Evolutionary conservation across 2,329 filamentous ascomycete genomes (phyloP).

Genomic region (Claviceps pazoutovae): DNA sequence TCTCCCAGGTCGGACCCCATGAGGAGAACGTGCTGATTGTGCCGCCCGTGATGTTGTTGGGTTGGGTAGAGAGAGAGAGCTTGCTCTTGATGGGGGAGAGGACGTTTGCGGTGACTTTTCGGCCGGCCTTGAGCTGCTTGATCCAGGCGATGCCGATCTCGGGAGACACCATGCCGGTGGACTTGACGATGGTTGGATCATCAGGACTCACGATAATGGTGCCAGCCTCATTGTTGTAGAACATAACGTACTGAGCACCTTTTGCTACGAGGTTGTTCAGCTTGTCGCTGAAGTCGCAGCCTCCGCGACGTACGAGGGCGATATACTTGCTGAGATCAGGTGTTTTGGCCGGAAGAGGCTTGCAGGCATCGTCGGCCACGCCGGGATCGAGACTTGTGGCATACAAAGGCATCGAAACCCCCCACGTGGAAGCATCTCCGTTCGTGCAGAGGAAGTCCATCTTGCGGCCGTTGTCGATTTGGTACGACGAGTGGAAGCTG

Average conservation of each 20-base stretch:
- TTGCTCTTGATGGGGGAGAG: neutral
- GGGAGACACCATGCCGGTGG: slow-evolving; percentile 13
- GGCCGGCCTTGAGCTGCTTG: slow-evolving; percentile 21
- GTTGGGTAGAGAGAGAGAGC: slow-evolving; percentile 3
- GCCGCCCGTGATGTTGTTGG: slow-evolving; percentile 26
- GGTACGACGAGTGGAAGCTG: slow-evolving; percentile 22
- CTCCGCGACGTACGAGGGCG: slow-evolving; percentile 34
- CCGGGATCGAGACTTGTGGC: slow-evolving; percentile 20
- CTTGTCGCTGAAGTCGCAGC: neutral
- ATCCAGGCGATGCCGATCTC: slow-evolving; percentile 34
- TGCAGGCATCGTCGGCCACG: slow-evolving; percentile 17
- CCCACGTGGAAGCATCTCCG: slow-evolving; percentile 5
- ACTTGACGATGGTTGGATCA: slow-evolving; percentile 17
- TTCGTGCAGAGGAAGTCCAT: neutral
- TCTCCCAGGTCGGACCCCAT: slow-evolving; percentile 47
- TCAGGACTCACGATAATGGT: slow-evolving; percentile 14
- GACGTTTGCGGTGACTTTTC: slow-evolving; percentile 16
- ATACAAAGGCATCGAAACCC: slow-evolving; percentile 15
- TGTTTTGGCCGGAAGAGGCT: slow-evolving; percentile 27
- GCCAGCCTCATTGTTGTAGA: slow-evolving; percentile 39
- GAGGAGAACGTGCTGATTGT: slow-evolving; percentile 37
- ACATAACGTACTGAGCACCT: slow-evolving; percentile 45
- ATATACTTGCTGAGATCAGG: slow-evolving; percentile 38
- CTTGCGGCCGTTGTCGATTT: slow-evolving; percentile 11
- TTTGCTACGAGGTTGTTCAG: slow-evolving; percentile 11